Percentiles rank a stretch among this genome's conserved stretches.
phyloP scores from a whole-genome alignment of 169 alveolate species.

The Eimeria praecox region DNA sequence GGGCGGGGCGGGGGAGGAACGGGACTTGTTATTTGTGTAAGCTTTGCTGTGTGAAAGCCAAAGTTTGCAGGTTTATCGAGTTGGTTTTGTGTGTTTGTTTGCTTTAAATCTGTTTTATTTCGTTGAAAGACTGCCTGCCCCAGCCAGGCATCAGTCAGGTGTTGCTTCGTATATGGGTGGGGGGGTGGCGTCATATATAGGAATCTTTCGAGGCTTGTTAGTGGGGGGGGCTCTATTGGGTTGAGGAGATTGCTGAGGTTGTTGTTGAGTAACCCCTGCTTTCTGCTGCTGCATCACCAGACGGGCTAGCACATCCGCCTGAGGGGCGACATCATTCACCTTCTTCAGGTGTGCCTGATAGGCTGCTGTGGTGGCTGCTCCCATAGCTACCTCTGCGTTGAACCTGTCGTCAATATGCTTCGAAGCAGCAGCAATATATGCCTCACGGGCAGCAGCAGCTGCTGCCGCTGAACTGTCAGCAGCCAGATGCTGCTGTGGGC shows the following conservation, averaged over 20 bases:
- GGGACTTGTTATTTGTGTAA: no score
- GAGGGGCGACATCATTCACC: slow-evolving; percentile 42
- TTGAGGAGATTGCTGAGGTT: background rate
- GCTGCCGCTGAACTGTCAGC: background rate
- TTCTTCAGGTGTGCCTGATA: slow-evolving; percentile 58
- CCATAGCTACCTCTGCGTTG: slow-evolving; percentile 31
- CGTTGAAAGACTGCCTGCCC: background rate
- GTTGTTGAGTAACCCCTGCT: slow-evolving; percentile 40
- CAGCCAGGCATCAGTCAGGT: background rate
- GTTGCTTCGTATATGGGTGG: slow-evolving; percentile 49
- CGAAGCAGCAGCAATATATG: slow-evolving; percentile 28
- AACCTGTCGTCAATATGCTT: slow-evolving; percentile 20
- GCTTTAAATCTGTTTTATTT: background rate
- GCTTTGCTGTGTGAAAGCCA: no score
- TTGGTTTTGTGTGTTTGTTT: no score
- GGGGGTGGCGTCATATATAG: slow-evolving; percentile 39
- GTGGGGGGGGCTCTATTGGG: background rate
- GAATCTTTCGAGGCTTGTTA: background rate
- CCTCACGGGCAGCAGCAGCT: slow-evolving; percentile 32
- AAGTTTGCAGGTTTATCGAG: no score
- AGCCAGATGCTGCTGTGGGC: background rate
- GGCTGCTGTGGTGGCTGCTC: slow-evolving; percentile 50
- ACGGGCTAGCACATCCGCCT: slow-evolving; percentile 27
- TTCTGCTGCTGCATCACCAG: slow-evolving; percentile 59
- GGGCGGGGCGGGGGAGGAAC: no score